Evolutionary conservation across 169 alveolate genomes (phyloP), one percentile per base, ranked within the genome.

Genomic region (Toxoplasma gondii): DNA sequence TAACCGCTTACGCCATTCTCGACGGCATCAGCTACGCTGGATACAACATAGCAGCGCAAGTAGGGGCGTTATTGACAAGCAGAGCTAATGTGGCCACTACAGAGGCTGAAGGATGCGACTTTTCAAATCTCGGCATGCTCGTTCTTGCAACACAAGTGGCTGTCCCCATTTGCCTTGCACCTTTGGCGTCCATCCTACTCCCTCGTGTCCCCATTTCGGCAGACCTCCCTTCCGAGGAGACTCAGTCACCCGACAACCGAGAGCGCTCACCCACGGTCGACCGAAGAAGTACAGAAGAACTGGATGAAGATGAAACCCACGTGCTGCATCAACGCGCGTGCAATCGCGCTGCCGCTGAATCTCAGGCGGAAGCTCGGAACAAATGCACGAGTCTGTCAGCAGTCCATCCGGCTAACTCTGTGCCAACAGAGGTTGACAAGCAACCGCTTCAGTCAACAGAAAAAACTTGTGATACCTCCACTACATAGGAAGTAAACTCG

Each of bases 11-110:
- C 53, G 92, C 94, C 82, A 94, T 90, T n/a, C 45, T 74, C 22
- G 90, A 86, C 7, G 88, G 94, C 24, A 74, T 94, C 69, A 74
- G 88, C 31, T 38, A 53, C 94, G 80, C 80, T 0, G 94, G 96
- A 5, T 31, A 10, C 5, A 78, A 45, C 54, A 16, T 78, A 24
- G 49, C 86, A 38, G 41, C 38, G 10, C 44, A 24, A 24, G 36
- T 91, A 53, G 94, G 94, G 53, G 69, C 67, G 0, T 24, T 24
- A 0, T 64, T 82, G 41, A 82, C 41, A 10, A 36, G 67, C 31
- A n/a, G 0, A n/a, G 90, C 90, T 64, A 0, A 41, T 36, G 41
- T 82, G n/a, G 39, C 70, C 69, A 29, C 90, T 19, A 31, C 70
- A 36, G 41, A 27, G 31, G 67, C 38, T 16, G 90, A 43, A 10